Conservation (phyloP, 495 filamentous ascomycete species). For the Lasiosphaeris hirsuta region DNA sequence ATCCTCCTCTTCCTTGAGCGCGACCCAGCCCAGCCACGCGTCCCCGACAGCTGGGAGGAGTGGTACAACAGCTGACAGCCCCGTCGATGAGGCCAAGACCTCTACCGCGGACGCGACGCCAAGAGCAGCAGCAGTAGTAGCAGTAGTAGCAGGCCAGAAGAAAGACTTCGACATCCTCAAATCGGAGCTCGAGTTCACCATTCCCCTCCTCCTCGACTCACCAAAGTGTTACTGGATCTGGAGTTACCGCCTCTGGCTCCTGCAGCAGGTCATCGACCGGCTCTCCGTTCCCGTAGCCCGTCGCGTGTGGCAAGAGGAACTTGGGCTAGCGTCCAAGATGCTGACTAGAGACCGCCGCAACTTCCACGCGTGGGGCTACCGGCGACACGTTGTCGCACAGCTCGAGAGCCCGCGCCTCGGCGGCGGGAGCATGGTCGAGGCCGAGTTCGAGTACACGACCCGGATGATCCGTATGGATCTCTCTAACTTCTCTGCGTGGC, state of each 20-base stretch:
- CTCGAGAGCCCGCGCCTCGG: slow-evolving; percentile 57
- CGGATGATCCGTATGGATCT: slow-evolving; percentile 79
- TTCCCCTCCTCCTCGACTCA: slow-evolving; percentile 76
- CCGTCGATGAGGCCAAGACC: not conserved
- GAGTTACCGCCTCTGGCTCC: slow-evolving; percentile 90
- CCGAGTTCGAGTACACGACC: slow-evolving; percentile 85
- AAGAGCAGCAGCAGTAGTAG: slow-evolving; percentile 3
- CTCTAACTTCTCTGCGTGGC: slow-evolving; percentile 97
- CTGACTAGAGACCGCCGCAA: slow-evolving; percentile 81
- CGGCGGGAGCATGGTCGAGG: slow-evolving; percentile 62
- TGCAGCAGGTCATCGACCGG: slow-evolving; percentile 64
- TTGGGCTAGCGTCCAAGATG: slow-evolving; percentile 80
- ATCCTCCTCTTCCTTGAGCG: slow-evolving; percentile 45
- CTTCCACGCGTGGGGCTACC: slow-evolving; percentile 96
- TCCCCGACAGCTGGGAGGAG: slow-evolving; percentile 53
- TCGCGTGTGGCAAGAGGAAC: slow-evolving; percentile 76
- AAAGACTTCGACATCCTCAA: slow-evolving; percentile 40
- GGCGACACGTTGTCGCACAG: slow-evolving; percentile 65
- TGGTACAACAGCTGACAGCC: slow-evolving; percentile 51
- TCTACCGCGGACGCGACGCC: not conserved
- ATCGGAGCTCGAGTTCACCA: slow-evolving; percentile 70
- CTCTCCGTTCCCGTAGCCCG: slow-evolving; percentile 54
- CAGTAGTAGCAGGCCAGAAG: slow-evolving; percentile 15
- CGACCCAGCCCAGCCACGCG: slow-evolving; percentile 44
- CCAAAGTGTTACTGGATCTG: slow-evolving; percentile 99